Percentiles rank a stretch among this genome's conserved stretches.
Conservation (phyloP, 169 alveolate genomes). For the Plasmodium billcollinsi region DNA sequence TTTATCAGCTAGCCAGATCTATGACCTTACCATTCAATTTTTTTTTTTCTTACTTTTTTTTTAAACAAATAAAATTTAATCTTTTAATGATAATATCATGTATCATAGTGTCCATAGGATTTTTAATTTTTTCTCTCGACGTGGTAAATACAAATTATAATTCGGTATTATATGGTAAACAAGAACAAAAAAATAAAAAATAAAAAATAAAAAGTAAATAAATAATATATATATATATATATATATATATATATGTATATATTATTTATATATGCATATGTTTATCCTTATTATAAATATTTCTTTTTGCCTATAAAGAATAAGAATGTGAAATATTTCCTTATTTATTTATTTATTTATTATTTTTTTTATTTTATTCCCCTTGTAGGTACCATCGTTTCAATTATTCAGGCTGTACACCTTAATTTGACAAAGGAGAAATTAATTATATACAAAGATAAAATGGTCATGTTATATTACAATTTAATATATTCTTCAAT, state of each 20-base stretch:
- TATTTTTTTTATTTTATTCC: slow-evolving; percentile 5
- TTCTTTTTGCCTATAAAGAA: no score
- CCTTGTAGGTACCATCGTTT: slow-evolving; percentile 43
- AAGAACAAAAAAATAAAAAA: not conserved
- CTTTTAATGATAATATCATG: slow-evolving; percentile 38
- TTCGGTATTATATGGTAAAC: slow-evolving; percentile 41
- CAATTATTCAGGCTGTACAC: slow-evolving; percentile 56
- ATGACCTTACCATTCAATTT: slow-evolving; percentile 71
- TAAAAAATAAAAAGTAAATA: not conserved
- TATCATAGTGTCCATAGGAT: slow-evolving; percentile 45
- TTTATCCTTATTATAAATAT: no score
- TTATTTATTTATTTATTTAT: not conserved
- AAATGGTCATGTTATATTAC: slow-evolving; percentile 29
- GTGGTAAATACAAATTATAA: slow-evolving; percentile 30
- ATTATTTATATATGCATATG: no score
- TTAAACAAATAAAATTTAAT: slow-evolving; percentile 60
- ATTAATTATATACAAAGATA: slow-evolving; percentile 28
- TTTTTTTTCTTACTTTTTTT: slow-evolving; percentile 57
- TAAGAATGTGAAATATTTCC: no score
- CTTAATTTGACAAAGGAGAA: slow-evolving; percentile 35
- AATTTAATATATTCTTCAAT: slow-evolving; percentile 37
- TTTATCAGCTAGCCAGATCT: slow-evolving; percentile 65
- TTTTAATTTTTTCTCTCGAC: slow-evolving; percentile 49
- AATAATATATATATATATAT: not conserved
- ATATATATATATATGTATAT: not conserved